These are phyloP conservation scores for Filobasidium floriforme DNA, from an alignment of 768 basidiomycete genomes.

Conservation along the genomic window DNA sequence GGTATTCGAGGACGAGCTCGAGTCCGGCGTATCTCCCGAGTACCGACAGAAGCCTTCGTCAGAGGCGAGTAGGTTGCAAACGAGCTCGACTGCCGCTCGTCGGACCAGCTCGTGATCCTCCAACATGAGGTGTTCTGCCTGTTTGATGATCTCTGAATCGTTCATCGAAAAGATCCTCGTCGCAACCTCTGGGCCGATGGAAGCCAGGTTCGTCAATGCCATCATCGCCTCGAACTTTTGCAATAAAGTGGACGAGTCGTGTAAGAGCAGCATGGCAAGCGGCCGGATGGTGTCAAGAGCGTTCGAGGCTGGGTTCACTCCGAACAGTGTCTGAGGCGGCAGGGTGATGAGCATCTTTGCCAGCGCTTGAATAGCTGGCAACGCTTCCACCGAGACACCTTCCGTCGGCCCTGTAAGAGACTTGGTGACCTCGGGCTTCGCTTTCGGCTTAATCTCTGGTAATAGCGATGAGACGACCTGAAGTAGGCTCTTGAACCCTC, in stretches of 20 bases:
- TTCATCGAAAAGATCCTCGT: slow-evolving; percentile 54
- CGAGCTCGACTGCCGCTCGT: slow-evolving; percentile 78
- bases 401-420: slow-evolving; percentile 27
- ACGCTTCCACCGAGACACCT: slow-evolving; percentile 11
- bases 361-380: slow-evolving; percentile 69
- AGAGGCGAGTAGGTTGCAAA: slow-evolving; percentile 81
- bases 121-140: slow-evolving; percentile 37
- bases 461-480: slow-evolving; percentile 18
- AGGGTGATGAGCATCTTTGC: slow-evolving; percentile 90
- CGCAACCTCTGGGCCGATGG: slow-evolving; percentile 60
- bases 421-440: slow-evolving; percentile 52
- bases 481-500: slow-evolving; percentile 59
- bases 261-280: slow-evolving; percentile 63
- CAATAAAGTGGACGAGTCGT: slow-evolving; percentile 61
- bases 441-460: slow-evolving; percentile 44
- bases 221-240: slow-evolving; percentile 89
- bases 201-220: slow-evolving; percentile 92
- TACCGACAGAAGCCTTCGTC: slow-evolving; percentile 70
- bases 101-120: slow-evolving; percentile 77
- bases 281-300: slow-evolving; percentile 73
- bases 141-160: slow-evolving; percentile 53
- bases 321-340: slow-evolving; percentile 82
- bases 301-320: slow-evolving; percentile 66
- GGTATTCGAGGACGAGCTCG: slow-evolving; percentile 36
- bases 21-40: slow-evolving; percentile 41